Conservation (phyloP, 768 basidiomycete species). For the Podaxis sp. region DNA sequence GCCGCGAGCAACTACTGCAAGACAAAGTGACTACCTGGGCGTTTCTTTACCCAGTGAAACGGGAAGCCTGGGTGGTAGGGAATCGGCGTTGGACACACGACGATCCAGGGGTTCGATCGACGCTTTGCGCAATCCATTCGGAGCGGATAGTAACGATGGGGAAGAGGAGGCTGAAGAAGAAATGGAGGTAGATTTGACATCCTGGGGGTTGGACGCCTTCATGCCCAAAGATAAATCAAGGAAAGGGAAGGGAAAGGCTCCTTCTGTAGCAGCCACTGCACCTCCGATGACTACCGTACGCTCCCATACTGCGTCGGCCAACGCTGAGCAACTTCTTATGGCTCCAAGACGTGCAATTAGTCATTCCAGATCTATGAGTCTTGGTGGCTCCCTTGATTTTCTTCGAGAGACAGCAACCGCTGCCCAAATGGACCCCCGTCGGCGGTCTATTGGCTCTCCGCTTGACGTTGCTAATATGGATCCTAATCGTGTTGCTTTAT, state of each 20-base stretch:
- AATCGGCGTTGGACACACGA: conserved; percentile 46
- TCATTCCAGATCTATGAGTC: conserved; percentile 61
- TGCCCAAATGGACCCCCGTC: conserved; percentile 28
- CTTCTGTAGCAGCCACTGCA: conserved; percentile 13
- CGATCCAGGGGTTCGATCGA: conserved; percentile 60
- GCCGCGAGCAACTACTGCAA: conserved; percentile 35
- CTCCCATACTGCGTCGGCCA: conserved; percentile 41
- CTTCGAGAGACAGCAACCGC: conserved; percentile 23
- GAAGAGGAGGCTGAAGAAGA: conserved; percentile 45
- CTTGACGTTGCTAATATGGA: conserved; percentile 52
- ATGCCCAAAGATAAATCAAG: conserved; percentile 65
- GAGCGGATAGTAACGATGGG: conserved; percentile 54
- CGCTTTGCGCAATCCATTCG: conserved; percentile 73
- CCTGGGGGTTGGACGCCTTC: conserved; percentile 82
- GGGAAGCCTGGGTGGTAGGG: conserved; percentile 41
- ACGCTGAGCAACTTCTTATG: conserved; percentile 32
- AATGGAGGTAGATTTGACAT: conserved; percentile 75
- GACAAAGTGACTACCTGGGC: conserved; percentile 67
- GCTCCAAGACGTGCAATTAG: conserved; percentile 36
- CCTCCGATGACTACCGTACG: conserved; percentile 40
- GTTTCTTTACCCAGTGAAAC: conserved; percentile 65
- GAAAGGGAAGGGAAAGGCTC: conserved; percentile 44
- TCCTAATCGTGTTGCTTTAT: conserved; percentile 35
- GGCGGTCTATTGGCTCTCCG: conserved; percentile 58
- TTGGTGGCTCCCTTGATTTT: conserved; percentile 57